Percentiles rank a stretch among this genome's conserved stretches.
Evolutionary conservation across 2,329 filamentous ascomycete genomes (phyloP).

Genomic region (Rasamsonia emersonii): DNA sequence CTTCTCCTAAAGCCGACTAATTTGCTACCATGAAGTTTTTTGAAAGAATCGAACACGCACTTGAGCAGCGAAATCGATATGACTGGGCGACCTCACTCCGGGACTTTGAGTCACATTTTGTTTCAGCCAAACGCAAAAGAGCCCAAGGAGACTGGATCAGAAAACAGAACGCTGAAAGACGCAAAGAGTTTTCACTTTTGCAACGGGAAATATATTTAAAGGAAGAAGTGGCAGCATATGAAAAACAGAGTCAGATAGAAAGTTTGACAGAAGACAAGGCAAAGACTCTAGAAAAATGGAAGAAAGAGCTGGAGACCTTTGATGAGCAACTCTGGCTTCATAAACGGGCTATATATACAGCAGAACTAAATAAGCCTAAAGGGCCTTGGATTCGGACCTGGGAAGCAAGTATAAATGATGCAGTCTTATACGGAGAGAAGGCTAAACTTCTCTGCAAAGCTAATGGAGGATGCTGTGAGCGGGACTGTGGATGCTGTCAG

Average conservation of each 20-base stretch:
- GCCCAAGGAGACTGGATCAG: background rate
- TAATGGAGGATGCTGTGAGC: background rate
- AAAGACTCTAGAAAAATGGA: background rate
- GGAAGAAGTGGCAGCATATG: background rate
- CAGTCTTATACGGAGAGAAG: background rate
- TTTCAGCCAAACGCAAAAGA: no score
- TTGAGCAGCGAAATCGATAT: constrained; percentile 1
- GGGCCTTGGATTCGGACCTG: background rate
- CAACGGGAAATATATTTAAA: constrained; percentile 3
- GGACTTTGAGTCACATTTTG: background rate
- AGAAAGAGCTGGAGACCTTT: constrained; percentile 1
- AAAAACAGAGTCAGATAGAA: background rate
- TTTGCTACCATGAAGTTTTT: constrained; percentile 1
- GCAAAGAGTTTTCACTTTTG: background rate
- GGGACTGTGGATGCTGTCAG: background rate
- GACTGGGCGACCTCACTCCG: background rate
- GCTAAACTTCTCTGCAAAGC: background rate
- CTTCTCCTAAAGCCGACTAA: no score
- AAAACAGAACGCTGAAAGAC: background rate
- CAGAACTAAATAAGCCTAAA: background rate
- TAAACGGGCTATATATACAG: background rate
- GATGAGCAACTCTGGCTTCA: background rate
- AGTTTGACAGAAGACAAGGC: background rate
- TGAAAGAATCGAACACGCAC: constrained; percentile 1
- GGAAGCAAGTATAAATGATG: background rate